Evolutionary conservation across 75 land plant genomes (phyloP), one percentile per base, ranked within the genome.

Genomic region (Picea glauca): DNA sequence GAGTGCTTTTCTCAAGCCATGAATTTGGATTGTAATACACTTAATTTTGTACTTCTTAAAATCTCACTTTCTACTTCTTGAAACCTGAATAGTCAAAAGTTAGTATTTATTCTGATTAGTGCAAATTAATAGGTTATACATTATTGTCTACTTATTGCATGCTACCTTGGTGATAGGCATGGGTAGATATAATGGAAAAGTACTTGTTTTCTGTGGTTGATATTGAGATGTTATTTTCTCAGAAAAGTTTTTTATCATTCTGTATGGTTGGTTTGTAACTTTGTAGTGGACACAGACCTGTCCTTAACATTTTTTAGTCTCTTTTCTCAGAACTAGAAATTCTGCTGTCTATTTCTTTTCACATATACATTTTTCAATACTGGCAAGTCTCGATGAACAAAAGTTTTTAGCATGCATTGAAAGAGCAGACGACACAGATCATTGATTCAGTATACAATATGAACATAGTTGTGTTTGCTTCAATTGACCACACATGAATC

Each of bases 261-360:
- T 68, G 73, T 40, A 43, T 70, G 50, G 46, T 68, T 68, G 21
- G 46, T 68, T n/a, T n/a, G n/a, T n/a, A n/a, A n/a, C n/a, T n/a
- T 63, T 63, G 32, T 13, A 63, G 32, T 63, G 65, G 26, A 63
- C 0, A 14, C 11, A 23, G 65, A 68, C 46, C 46, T 35, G 18
- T 68, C 32, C 72, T 68, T 20, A 18, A 68, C 50, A 40, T 20
- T 68, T 68, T 68, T 35, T 38, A 68, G 40, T 20, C 21, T 7
- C 46, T 20, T 68, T 68, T 68, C 20, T 68, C 40, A 18, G 50
- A 40, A 21, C 6, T 68, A 43, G 17, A 40, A 35, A 7, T 40
- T 68, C 21, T 66, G 43, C n/a, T 66, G 18, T 18, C 40, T 15
- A n/a, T 40, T 18, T 18, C 33, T 43, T n/a, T 20, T 40, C 43